Percentiles rank a stretch among this genome's conserved stretches.
Evolutionary conservation across 2,329 filamentous ascomycete species (phyloP).

Genomic region (Neofusicoccum sp.): DNA sequence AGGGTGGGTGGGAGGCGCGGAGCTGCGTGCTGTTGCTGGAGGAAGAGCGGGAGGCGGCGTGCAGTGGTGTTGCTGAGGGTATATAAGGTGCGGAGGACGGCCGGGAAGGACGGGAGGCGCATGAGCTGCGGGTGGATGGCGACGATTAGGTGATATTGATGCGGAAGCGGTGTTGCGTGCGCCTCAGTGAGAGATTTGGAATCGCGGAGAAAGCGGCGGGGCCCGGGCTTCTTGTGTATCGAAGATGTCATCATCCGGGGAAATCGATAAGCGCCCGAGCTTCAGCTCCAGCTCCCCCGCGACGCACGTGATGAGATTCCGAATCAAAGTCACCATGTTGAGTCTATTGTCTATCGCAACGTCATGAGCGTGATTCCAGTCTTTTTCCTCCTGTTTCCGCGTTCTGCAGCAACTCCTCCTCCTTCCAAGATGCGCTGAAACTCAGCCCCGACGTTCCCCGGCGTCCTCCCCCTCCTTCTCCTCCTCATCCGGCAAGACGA

Average conservation of each 20-base stretch:
- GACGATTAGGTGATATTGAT: not conserved
- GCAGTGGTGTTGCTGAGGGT: conserved; percentile 50
- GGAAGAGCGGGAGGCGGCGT: conserved; percentile 28
- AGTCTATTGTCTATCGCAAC: no score
- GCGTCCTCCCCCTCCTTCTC: conserved; percentile 41
- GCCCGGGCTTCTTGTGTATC: not conserved
- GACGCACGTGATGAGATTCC: not conserved
- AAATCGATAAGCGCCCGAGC: conserved; percentile 15
- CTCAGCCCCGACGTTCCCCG: no score
- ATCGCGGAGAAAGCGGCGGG: conserved; percentile 8
- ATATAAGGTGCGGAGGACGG: conserved; percentile 52
- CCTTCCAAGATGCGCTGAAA: no score
- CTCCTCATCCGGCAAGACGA: conserved; percentile 65
- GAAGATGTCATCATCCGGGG: conserved; percentile 14
- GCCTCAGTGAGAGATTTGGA: not conserved
- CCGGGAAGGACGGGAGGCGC: conserved; percentile 25
- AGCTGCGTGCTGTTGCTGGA: conserved; percentile 27
- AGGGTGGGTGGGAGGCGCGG: conserved; percentile 39
- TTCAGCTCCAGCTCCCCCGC: not conserved
- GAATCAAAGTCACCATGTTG: no score
- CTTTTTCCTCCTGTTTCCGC: no score
- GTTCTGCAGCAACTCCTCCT: no score
- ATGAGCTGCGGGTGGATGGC: not conserved
- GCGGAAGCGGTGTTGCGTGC: not conserved
- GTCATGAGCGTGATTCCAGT: no score